Percentiles rank a stretch among this genome's conserved stretches.
These are phyloP conservation scores for Stagonosporopsis rhizophila DNA, from an alignment of 2,329 filamentous ascomycete genomes.

Conservation along the genomic window DNA sequence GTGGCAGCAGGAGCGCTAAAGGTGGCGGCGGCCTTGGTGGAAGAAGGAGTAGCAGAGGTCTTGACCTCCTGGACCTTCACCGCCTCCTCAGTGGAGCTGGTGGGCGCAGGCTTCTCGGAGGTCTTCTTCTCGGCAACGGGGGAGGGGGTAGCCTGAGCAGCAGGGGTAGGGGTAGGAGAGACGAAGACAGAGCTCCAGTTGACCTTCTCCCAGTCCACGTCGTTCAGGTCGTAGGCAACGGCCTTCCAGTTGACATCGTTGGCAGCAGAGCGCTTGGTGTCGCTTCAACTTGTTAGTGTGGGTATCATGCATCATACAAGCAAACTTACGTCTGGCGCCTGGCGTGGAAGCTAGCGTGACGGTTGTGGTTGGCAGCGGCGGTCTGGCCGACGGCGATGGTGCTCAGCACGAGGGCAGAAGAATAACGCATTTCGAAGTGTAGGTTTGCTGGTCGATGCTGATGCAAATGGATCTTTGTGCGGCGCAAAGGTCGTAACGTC, in stretches of 20 bases:
- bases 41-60: slow-evolving; percentile 16
- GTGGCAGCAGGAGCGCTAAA: slow-evolving; percentile 9
- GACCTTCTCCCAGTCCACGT: slow-evolving; percentile 39
- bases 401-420: slow-evolving; percentile 47
- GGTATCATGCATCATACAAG: neutral
- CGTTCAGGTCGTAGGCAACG: slow-evolving; percentile 35
- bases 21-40: neutral
- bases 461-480: slow-evolving; percentile 18
- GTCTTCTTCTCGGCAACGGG: slow-evolving; percentile 4
- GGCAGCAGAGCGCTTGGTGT: slow-evolving; percentile 38
- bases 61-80: slow-evolving; percentile 17
- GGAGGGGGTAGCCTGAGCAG: slow-evolving; percentile 9
- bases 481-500: slow-evolving; percentile 31
- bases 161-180: slow-evolving; percentile 22
- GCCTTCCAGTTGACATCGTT: slow-evolving; percentile 41
- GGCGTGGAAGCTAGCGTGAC: slow-evolving; percentile 48
- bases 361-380: slow-evolving; percentile 42
- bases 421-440: slow-evolving; percentile 43
- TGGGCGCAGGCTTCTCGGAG: slow-evolving; percentile 19
- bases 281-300: slow-evolving; percentile 22
- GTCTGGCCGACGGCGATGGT: slow-evolving; percentile 47
- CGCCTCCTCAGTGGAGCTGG: slow-evolving; percentile 9
- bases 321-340: slow-evolving; percentile 43
- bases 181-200: slow-evolving; percentile 35
- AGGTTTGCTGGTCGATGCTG: slow-evolving; percentile 14